Percentiles rank a stretch among this genome's conserved stretches.
Evolutionary conservation across 805 yeast species (phyloP).

Genomic region (Yamadazyma scolyti): DNA sequence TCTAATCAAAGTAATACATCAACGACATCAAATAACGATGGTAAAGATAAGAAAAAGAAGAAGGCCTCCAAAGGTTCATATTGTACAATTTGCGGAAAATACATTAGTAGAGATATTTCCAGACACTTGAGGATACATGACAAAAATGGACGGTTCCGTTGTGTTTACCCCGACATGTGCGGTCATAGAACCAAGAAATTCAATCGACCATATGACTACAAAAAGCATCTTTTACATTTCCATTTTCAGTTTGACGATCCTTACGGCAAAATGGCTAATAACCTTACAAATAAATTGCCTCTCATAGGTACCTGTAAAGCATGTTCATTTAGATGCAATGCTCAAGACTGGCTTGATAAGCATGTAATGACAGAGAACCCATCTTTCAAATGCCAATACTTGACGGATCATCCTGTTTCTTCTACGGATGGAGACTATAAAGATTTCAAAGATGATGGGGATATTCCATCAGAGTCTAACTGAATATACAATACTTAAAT

Average conservation of each 20-base stretch:
- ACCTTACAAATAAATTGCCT: constrained; percentile 39
- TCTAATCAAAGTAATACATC: constrained; percentile 13
- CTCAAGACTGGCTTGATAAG: constrained; percentile 52
- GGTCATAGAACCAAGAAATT: constrained; percentile 40
- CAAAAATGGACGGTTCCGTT: constrained; percentile 40
- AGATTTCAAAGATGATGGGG: too few species aligned
- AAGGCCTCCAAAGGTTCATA: constrained; percentile 31
- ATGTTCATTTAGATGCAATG: constrained; percentile 49
- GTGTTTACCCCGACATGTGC: constrained; percentile 39
- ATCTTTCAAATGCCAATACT: constrained; percentile 18
- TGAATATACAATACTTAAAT: too few species aligned
- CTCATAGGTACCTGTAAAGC: constrained; percentile 34
- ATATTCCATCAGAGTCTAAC: too few species aligned
- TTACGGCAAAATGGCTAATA: constrained; percentile 34
- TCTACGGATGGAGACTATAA: too few species aligned
- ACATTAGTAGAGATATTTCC: constrained; percentile 37
- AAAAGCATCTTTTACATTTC: constrained; percentile 39
- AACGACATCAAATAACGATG: constrained; percentile 11
- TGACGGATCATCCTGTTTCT: constrained; percentile 10
- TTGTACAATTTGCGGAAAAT: constrained; percentile 38
- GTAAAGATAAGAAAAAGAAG: constrained; percentile 19
- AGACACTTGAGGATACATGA: constrained; percentile 43
- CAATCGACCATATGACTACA: constrained; percentile 44
- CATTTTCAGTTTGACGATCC: constrained; percentile 43
- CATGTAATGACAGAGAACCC: constrained; percentile 43